Evolutionary conservation across 306 rosid species (phyloP), one percentile per base, ranked within the genome.

Genomic region (Trifolium dubium): DNA sequence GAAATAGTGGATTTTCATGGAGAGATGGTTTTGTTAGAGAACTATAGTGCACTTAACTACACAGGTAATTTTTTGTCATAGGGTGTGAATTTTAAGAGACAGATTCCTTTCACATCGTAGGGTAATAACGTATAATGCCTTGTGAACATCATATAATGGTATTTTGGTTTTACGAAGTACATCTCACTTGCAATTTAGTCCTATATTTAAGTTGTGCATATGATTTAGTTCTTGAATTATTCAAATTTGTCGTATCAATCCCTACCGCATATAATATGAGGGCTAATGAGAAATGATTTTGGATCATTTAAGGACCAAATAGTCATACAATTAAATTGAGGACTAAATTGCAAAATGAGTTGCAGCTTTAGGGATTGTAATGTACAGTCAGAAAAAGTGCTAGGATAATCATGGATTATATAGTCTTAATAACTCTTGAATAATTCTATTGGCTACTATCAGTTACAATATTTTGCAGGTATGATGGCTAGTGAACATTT

Each of bases 11-110:
- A 93, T 78, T 79, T 93, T 76, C 97, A 93, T 68, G 98, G 98
- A 73, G 98, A 93, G 82, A 89, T 93, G 97, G 91, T 93, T 80
- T 79, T 93, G 88, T 76, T 93, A 74, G 96, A 84, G 84, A 93
- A 91, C 76, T 91, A 93, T 66, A 91, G 96, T 67, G 85, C 87
- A 72, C 92, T 93, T 39, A 93, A 93, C 84, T 91, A 86, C 79
- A 91, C 89, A 81, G 96, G 98, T 92, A 79, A 31, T 31, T 4
- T 4, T 69, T 44, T 76, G 68, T 29, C n/a, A 59, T 47, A 18
- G 40, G 1, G 15, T 46, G 40, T 9, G 77, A 58, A 63, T 10
- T 61, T 46, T 81, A 54, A 15, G 51, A 47, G 78, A 18, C 11
- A 10, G 47, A 67, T 72, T 71, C 15, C 41, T 18, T 46, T 81